Conservation (phyloP, 192 early-diverging fungal genomes). For the Gonapodya sp. region DNA sequence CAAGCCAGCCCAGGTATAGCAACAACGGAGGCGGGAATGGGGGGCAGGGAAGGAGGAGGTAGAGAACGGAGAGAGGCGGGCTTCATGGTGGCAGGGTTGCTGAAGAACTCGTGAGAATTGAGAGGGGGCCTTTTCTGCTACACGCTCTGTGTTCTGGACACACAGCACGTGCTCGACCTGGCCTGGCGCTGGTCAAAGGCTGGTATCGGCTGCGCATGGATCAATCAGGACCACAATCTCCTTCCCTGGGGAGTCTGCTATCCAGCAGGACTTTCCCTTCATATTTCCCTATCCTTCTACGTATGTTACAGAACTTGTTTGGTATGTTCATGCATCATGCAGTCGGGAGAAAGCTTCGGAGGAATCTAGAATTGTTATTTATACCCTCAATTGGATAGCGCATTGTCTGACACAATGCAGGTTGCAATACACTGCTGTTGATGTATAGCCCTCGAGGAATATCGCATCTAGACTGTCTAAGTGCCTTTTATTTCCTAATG, state of each 20-base stretch:
- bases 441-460: neutral
- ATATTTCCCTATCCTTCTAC: neutral
- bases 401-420: neutral
- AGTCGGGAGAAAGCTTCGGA: neutral
- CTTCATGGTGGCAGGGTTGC: too few relatives aligned
- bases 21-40: neutral
- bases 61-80: too few relatives aligned
- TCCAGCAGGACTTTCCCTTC: too few relatives aligned
- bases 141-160: neutral
- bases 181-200: too few relatives aligned
- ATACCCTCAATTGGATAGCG: neutral
- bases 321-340: neutral
- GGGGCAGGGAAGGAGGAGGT: neutral
- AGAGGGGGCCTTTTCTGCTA: neutral
- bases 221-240: too few relatives aligned
- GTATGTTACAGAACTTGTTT: neutral
- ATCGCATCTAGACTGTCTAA: too few relatives aligned
- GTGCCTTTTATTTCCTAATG: too few relatives aligned
- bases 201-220: too few relatives aligned
- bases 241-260: too few relatives aligned
- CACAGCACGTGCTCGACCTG: too few relatives aligned
- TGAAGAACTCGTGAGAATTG: too few relatives aligned
- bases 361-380: neutral
- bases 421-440: neutral
- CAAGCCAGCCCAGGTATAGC: neutral